Conservation (phyloP, 805 yeast species). For the Starmerella floricola region DNA sequence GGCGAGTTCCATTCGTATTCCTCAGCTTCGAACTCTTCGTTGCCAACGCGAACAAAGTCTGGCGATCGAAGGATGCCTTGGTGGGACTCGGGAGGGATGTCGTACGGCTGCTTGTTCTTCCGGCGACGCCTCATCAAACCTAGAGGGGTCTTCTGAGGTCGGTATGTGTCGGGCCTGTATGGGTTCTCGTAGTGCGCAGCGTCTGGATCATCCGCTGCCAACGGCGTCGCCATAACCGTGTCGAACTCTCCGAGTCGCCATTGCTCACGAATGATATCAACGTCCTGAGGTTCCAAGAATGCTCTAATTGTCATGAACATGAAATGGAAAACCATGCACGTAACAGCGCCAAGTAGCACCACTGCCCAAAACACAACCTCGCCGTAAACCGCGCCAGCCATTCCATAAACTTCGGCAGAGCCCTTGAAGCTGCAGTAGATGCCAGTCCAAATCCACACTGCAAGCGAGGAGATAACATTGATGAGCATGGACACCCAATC, state of each 20-base stretch:
- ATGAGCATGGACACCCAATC: slow-evolving; percentile 55
- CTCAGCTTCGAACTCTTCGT: slow-evolving; percentile 13
- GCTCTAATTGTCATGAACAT: slow-evolving; percentile 40
- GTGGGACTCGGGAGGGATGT: slow-evolving; percentile 19
- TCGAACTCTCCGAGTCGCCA: slow-evolving; percentile 42
- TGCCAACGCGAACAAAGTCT: slow-evolving; percentile 21
- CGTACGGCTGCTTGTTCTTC: slow-evolving; percentile 16
- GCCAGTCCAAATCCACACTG: slow-evolving; percentile 70
- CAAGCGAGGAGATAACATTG: slow-evolving; percentile 42
- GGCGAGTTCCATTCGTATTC: slow-evolving; percentile 17
- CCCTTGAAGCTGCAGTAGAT: slow-evolving; percentile 49
- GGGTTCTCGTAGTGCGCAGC: slow-evolving; percentile 25
- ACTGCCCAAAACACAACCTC: slow-evolving; percentile 54
- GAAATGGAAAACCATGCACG: slow-evolving; percentile 53
- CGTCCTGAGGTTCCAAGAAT: slow-evolving; percentile 49
- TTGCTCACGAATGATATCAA: slow-evolving; percentile 59
- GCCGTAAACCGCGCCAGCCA: slow-evolving; percentile 53
- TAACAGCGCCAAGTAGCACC: slow-evolving; percentile 43
- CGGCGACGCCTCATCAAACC: slow-evolving; percentile 11
- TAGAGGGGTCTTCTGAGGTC: slow-evolving; percentile 6
- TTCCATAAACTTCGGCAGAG: slow-evolving; percentile 49
- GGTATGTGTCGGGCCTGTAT: slow-evolving; percentile 19
- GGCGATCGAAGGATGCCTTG: slow-evolving; percentile 20
- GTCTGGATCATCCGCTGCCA: slow-evolving; percentile 25
- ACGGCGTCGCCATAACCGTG: slow-evolving; percentile 25